A percentile compares a stretch with the other conserved stretches of the same genome.
Evolutionary conservation across 768 basidiomycete genomes (phyloP).

Genomic region (Naganishia onofrii): DNA sequence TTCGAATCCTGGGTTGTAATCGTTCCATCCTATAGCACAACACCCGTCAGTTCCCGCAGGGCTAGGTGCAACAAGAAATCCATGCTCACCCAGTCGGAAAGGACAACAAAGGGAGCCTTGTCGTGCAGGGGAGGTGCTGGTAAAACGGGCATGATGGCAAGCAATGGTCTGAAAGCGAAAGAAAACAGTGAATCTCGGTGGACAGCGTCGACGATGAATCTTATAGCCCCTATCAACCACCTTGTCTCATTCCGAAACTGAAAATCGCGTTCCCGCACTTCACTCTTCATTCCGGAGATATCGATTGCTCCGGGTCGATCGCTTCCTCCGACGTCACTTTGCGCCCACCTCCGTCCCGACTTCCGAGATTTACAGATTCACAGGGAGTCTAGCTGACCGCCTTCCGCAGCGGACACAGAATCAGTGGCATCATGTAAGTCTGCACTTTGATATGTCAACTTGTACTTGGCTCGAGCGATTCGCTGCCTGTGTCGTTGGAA

Average conservation of each 20-base stretch:
- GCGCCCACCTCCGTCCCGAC: too few species aligned
- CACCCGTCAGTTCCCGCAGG: not conserved
- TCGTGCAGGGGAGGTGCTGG: slow-evolving; percentile 76
- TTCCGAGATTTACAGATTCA: too few species aligned
- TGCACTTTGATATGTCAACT: too few species aligned
- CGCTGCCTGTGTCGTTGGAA: too few species aligned
- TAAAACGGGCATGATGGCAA: slow-evolving; percentile 53
- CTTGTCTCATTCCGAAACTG: slow-evolving; percentile 1
- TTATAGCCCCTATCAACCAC: not conserved
- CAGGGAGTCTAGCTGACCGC: too few species aligned
- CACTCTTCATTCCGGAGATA: not conserved
- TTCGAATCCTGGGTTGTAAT: slow-evolving; percentile 92
- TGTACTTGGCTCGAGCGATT: too few species aligned
- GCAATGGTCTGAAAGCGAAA: not conserved
- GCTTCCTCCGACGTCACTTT: not conserved
- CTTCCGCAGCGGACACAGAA: too few species aligned
- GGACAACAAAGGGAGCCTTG: slow-evolving; percentile 77
- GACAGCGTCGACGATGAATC: not conserved
- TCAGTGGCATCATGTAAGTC: too few species aligned
- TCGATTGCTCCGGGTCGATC: slow-evolving; percentile 8
- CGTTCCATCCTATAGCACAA: slow-evolving; percentile 58
- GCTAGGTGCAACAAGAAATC: slow-evolving; percentile 12
- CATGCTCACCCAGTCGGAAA: slow-evolving; percentile 79
- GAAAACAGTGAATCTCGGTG: too few species aligned
- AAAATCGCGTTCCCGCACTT: not conserved